Conservation (phyloP, 192 early-diverging fungal genomes). For the Entomortierella chlamydospora region DNA sequence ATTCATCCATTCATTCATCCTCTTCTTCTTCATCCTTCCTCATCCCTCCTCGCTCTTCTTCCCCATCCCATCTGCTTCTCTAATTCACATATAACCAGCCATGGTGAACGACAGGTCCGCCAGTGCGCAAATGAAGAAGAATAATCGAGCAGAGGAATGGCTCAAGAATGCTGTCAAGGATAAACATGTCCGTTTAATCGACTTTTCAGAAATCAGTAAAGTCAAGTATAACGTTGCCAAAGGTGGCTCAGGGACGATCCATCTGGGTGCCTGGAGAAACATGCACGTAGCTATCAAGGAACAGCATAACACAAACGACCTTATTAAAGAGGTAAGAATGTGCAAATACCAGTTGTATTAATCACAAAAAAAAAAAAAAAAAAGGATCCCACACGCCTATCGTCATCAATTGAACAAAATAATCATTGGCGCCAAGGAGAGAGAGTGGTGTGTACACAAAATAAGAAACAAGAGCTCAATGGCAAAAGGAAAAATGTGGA, state of each 20-base stretch:
- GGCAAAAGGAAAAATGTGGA: too few relatives aligned
- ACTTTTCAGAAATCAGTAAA: conserved; percentile 53
- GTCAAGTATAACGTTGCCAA: conserved; percentile 55
- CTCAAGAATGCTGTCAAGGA: conserved; percentile 53
- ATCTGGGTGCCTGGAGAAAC: conserved; percentile 53
- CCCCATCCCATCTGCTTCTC: too few relatives aligned
- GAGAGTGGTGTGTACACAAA: too few relatives aligned
- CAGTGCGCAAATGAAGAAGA: conserved; percentile 44
- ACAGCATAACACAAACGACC: conserved; percentile 49
- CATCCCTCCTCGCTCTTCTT: neutral
- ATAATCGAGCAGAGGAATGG: conserved; percentile 52
- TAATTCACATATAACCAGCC: conserved; percentile 1
- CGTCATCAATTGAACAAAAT: too few relatives aligned
- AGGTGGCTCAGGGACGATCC: conserved; percentile 49
- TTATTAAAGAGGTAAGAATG: conserved; percentile 50
- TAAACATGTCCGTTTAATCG: conserved; percentile 50
- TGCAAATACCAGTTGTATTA: too few relatives aligned
- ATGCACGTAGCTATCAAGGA: conserved; percentile 56
- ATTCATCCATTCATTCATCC: too few relatives aligned
- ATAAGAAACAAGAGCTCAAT: too few relatives aligned
- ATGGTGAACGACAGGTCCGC: conserved; percentile 47
- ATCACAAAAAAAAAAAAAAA: neutral
- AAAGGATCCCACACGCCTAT: neutral
- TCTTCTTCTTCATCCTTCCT: neutral
- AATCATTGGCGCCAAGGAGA: too few relatives aligned